These are phyloP conservation scores for Cercospora sp. DNA, from an alignment of 2,329 filamentous ascomycete species.

Conservation along the genomic window DNA sequence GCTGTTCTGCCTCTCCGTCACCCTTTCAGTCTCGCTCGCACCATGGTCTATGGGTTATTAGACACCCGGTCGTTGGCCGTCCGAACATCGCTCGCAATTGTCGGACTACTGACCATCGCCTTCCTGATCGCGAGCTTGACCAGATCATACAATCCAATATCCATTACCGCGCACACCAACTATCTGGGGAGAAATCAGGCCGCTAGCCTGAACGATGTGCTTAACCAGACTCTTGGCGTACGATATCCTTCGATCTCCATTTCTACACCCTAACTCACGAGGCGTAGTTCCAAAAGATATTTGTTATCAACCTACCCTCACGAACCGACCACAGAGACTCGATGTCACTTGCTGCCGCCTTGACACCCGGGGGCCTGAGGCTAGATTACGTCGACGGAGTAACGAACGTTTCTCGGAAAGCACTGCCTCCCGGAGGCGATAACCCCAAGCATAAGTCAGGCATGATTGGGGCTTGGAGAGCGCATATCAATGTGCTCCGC, in stretches of 20 bases:
- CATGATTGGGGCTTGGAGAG: constrained; percentile 30
- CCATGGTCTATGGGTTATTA: background rate
- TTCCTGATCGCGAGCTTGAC: background rate
- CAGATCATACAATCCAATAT: background rate
- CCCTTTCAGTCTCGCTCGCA: background rate
- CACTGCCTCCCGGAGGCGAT: constrained; percentile 39
- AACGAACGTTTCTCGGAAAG: constrained; percentile 35
- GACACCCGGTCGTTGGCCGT: background rate
- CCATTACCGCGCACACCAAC: background rate
- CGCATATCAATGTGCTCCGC: constrained; percentile 34
- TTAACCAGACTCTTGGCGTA: constrained; percentile 24
- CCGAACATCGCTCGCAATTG: background rate
- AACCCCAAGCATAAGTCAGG: constrained; percentile 33
- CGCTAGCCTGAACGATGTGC: constrained; percentile 17
- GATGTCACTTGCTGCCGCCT: constrained; percentile 51
- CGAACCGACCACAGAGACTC: constrained; percentile 56
- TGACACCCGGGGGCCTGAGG: constrained; percentile 48
- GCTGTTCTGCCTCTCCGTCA: background rate
- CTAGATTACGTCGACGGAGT: constrained; percentile 46
- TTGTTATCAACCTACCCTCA: constrained; percentile 55
- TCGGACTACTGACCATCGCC: background rate
- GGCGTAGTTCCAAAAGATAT: constrained; percentile 53
- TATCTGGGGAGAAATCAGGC: background rate
- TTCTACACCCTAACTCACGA: constrained; percentile 5
- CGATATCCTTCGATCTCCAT: background rate